Evolutionary conservation across 2,329 filamentous ascomycete genomes (phyloP).

Genomic region (Aspergillus latus): DNA sequence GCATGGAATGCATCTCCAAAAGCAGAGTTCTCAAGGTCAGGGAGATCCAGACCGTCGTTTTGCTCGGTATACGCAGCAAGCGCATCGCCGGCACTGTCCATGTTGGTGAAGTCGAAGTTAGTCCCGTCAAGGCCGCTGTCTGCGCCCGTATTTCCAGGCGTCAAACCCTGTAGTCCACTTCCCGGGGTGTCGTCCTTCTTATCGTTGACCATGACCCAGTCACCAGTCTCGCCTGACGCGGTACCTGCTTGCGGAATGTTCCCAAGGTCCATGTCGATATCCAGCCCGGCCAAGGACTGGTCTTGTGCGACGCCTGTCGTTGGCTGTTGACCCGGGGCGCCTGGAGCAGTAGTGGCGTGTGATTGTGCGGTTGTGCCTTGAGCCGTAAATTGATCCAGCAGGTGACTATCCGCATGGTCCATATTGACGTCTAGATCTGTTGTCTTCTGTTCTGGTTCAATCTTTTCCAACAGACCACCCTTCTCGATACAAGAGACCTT

Average conservation of each 20-base stretch:
- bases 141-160: slow-evolving; percentile 24
- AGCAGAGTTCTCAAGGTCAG: slow-evolving; percentile 73
- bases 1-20: slow-evolving; percentile 80
- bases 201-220: slow-evolving; percentile 75
- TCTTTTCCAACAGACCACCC: slow-evolving; percentile 67
- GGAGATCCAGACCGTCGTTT: slow-evolving; percentile 53
- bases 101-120: slow-evolving; percentile 49
- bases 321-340: slow-evolving; percentile 10
- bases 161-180: slow-evolving; percentile 27
- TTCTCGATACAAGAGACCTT: slow-evolving; percentile 71
- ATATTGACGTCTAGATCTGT: slow-evolving; percentile 35
- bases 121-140: slow-evolving; percentile 37
- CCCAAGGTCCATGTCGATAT: slow-evolving; percentile 57
- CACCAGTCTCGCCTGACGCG: slow-evolving; percentile 54
- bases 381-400: slow-evolving; percentile 49
- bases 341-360: slow-evolving; percentile 9
- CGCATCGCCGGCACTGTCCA: slow-evolving; percentile 69
- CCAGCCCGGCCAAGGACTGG: slow-evolving; percentile 26
- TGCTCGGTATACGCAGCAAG: slow-evolving; percentile 66
- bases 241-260: slow-evolving; percentile 37
- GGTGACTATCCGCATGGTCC: slow-evolving; percentile 32
- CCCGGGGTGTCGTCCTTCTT: slow-evolving; percentile 46
- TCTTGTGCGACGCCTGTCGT: slow-evolving; percentile 21
- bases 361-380: slow-evolving; percentile 45
- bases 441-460: slow-evolving; percentile 33